phyloP scores from a whole-genome alignment of 1,284 basidiomycete species.

The Cystodermella granulosa region DNA sequence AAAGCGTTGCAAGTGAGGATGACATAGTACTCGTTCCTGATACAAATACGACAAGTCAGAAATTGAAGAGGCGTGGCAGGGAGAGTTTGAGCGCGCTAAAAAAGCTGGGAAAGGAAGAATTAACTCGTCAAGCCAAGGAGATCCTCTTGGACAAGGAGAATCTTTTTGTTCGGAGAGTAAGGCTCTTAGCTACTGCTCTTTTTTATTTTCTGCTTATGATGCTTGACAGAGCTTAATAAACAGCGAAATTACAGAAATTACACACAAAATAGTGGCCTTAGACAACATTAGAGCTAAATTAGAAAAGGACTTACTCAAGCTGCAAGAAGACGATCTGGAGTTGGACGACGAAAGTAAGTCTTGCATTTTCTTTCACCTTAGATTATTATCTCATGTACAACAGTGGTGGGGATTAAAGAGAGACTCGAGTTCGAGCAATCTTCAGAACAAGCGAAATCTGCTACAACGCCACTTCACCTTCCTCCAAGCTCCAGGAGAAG shows the following conservation, averaged over 20 bases:
- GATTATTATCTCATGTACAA: slow-evolving; percentile 9
- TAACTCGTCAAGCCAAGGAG: slow-evolving; percentile 75
- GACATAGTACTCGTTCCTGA: slow-evolving; percentile 57
- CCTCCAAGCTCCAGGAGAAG: slow-evolving; percentile 66
- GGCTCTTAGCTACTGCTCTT: slow-evolving; percentile 5
- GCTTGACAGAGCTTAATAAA: slow-evolving; percentile 66
- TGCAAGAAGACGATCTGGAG: slow-evolving; percentile 94
- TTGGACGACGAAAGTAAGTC: slow-evolving; percentile 85
- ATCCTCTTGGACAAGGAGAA: slow-evolving; percentile 87
- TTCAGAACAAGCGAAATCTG: slow-evolving; percentile 36
- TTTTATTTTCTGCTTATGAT: slow-evolving; percentile 11
- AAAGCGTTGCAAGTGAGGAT: slow-evolving; percentile 62
- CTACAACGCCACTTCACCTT: slow-evolving; percentile 32
- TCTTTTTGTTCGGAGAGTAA: slow-evolving; percentile 74
- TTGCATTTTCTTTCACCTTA: slow-evolving; percentile 2
- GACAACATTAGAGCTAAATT: slow-evolving; percentile 78
- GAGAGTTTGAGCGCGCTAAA: slow-evolving; percentile 66
- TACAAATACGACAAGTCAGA: slow-evolving; percentile 41
- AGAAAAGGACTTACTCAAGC: slow-evolving; percentile 75
- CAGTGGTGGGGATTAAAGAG: slow-evolving; percentile 85
- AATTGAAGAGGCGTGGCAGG: slow-evolving; percentile 56
- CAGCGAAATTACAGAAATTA: slow-evolving; percentile 82
- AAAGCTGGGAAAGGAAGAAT: slow-evolving; percentile 75
- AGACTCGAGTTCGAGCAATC: slow-evolving; percentile 66
- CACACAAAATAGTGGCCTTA: slow-evolving; percentile 81